phyloP scores from a whole-genome alignment of 106 monocot genomes.

The Gastrodia elata region DNA sequence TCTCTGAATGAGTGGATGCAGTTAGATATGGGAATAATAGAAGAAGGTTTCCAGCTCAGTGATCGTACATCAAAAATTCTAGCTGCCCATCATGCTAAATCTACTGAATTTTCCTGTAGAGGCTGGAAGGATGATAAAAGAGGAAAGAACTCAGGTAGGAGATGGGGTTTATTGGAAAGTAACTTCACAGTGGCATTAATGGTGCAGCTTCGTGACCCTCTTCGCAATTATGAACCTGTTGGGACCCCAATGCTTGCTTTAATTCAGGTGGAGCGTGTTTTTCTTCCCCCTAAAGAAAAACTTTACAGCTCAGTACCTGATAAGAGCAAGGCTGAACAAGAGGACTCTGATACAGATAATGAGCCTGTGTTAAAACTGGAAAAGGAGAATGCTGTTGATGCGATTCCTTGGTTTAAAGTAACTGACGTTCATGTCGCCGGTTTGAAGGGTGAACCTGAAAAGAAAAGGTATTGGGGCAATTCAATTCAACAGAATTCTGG shows the following conservation, averaged over 20 bases:
- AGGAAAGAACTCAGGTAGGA: conserved; percentile 52
- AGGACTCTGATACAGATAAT: conserved; percentile 31
- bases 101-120: conserved; percentile 48
- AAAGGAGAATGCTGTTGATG: conserved; percentile 41
- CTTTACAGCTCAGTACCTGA: conserved; percentile 57
- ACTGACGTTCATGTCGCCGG: conserved; percentile 93
- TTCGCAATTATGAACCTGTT: conserved; percentile 87
- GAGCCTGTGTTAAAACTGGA: conserved; percentile 23
- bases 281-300: conserved; percentile 84
- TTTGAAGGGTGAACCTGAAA: conserved; percentile 62
- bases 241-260: conserved; percentile 92
- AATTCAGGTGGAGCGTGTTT: conserved; percentile 89
- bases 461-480: conserved; percentile 67
- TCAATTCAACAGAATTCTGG: conserved; percentile 60
- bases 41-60: conserved; percentile 62
- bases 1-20: conserved; percentile 96
- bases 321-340: conserved; percentile 43
- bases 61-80: conserved; percentile 91
- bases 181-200: conserved; percentile 93
- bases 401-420: conserved; percentile 61
- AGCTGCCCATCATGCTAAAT: conserved; percentile 89
- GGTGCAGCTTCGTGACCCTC: conserved; percentile 98
- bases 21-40: conserved; percentile 77
- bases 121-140: conserved; percentile 43
- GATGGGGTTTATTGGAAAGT: conserved; percentile 86